These are phyloP conservation scores for Eutypella sp. DNA, from an alignment of 2,329 filamentous ascomycete species.

Conservation along the genomic window DNA sequence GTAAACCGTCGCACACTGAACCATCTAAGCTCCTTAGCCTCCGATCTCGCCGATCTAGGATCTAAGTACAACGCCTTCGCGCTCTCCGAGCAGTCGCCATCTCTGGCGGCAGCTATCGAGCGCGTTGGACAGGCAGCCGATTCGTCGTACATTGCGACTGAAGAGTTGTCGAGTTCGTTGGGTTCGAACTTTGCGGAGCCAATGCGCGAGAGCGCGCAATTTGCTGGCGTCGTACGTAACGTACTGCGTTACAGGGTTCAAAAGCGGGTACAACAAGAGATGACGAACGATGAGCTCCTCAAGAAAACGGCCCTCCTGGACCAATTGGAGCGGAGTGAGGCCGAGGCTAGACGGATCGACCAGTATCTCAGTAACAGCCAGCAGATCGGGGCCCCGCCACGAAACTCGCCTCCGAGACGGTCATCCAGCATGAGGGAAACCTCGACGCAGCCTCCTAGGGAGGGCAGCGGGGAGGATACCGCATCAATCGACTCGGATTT, in stretches of 20 bases:
- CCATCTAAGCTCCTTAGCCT: constrained; percentile 76
- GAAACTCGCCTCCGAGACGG: constrained; percentile 55
- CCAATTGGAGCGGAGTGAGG: constrained; percentile 87
- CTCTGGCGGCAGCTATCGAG: constrained; percentile 88
- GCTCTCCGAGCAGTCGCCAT: constrained; percentile 83
- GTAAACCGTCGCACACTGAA: constrained; percentile 86
- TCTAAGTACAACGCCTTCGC: constrained; percentile 98
- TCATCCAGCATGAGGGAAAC: constrained; percentile 57
- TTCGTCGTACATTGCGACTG: constrained; percentile 90
- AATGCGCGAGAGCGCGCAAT: constrained; percentile 96
- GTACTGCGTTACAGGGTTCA: constrained; percentile 86
- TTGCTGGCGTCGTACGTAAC: constrained; percentile 85
- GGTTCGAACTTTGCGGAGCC: constrained; percentile 94
- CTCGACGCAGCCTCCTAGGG: constrained; percentile 44
- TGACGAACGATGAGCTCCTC: constrained; percentile 87
- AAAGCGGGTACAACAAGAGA: constrained; percentile 94
- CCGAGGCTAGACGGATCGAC: constrained; percentile 88
- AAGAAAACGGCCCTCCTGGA: constrained; percentile 82
- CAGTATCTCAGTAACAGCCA: constrained; percentile 79
- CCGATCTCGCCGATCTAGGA: constrained; percentile 87
- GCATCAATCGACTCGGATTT: constrained; percentile 96
- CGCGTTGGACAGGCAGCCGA: constrained; percentile 92
- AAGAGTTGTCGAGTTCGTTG: constrained; percentile 82
- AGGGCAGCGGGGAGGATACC: constrained; percentile 66
- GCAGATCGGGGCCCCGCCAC: constrained; percentile 35